Conservation (phyloP, 1,284 basidiomycete species). For the Meripilus lineatus region DNA sequence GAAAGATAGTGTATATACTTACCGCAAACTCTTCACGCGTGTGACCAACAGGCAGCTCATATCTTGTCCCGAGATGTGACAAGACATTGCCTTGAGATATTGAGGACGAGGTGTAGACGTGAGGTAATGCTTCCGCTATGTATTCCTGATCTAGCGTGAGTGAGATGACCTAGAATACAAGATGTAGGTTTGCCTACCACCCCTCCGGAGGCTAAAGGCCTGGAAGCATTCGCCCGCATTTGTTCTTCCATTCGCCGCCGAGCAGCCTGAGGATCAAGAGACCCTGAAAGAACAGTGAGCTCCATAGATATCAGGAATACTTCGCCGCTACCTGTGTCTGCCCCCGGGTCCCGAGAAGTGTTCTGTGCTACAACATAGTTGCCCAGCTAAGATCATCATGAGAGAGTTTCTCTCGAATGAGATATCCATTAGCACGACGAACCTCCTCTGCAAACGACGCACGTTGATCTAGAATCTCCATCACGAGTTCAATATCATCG, state of each 20-base stretch:
- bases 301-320: background rate
- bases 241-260: conserved; percentile 62
- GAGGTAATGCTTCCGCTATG: conserved; percentile 70
- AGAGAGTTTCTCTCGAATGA: too few relatives aligned
- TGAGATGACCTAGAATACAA: conserved; percentile 10
- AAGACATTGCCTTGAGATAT: conserved; percentile 63
- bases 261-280: conserved; percentile 51
- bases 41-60: conserved; percentile 84
- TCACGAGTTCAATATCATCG: conserved; percentile 73
- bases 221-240: conserved; percentile 59
- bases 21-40: conserved; percentile 66
- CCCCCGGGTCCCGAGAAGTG: too few relatives aligned
- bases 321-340: too few relatives aligned
- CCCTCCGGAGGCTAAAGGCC: conserved; percentile 61
- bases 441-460: conserved; percentile 24
- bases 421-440: too few relatives aligned
- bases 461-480: conserved; percentile 52
- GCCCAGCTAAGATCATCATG: too few relatives aligned
- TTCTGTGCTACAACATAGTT: too few relatives aligned
- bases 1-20: too few relatives aligned
- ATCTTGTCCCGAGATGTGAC: conserved; percentile 72
- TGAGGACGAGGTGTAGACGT: conserved; percentile 81
- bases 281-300: background rate
- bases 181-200: conserved; percentile 40
- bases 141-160: conserved; percentile 33